Percentiles rank a stretch among this genome's conserved stretches.
These are phyloP conservation scores for Bipolaris gigantea DNA, from an alignment of 2,329 filamentous ascomycete genomes.

Conservation along the genomic window DNA sequence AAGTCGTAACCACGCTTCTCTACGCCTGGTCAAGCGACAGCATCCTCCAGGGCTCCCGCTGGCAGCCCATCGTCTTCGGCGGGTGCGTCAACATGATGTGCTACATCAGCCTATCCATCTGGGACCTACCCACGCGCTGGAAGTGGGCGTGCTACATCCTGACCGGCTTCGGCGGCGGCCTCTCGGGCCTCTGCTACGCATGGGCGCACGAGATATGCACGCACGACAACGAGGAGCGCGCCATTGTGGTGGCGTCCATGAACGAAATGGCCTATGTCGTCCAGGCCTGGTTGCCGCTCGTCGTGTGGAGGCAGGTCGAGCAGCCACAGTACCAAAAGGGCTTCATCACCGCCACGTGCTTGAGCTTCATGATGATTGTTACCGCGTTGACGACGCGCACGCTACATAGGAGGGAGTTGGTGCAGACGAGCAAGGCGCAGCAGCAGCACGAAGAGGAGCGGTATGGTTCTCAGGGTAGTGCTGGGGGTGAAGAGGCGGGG, in stretches of 20 bases:
- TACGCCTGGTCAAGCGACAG: slow-evolving; percentile 27
- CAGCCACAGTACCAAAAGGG: slow-evolving; percentile 64
- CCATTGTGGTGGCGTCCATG: slow-evolving; percentile 66
- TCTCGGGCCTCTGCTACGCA: slow-evolving; percentile 56
- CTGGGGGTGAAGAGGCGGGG: not conserved
- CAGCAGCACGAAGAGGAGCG: too few species aligned
- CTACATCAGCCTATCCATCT: slow-evolving; percentile 21
- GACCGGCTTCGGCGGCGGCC: slow-evolving; percentile 51
- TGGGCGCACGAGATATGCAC: slow-evolving; percentile 61
- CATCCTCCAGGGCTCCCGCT: slow-evolving; percentile 20
- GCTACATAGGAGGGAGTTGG: slow-evolving; percentile 49
- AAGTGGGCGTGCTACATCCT: slow-evolving; percentile 67
- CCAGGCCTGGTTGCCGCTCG: slow-evolving; percentile 68
- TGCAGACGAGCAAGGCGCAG: not conserved
- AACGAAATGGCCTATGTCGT: slow-evolving; percentile 71
- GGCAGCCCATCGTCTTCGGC: slow-evolving; percentile 24
- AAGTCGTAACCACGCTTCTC: slow-evolving; percentile 23
- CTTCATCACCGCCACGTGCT: slow-evolving; percentile 52
- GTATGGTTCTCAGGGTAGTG: not conserved
- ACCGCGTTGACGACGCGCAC: slow-evolving; percentile 53
- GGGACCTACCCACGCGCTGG: slow-evolving; percentile 47
- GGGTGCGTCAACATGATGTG: slow-evolving; percentile 23
- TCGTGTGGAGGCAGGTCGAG: slow-evolving; percentile 68
- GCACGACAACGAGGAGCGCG: slow-evolving; percentile 65
- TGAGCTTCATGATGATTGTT: slow-evolving; percentile 49